phyloP scores from a whole-genome alignment of 2,329 filamentous ascomycete species.

The Xylaria sp. region DNA sequence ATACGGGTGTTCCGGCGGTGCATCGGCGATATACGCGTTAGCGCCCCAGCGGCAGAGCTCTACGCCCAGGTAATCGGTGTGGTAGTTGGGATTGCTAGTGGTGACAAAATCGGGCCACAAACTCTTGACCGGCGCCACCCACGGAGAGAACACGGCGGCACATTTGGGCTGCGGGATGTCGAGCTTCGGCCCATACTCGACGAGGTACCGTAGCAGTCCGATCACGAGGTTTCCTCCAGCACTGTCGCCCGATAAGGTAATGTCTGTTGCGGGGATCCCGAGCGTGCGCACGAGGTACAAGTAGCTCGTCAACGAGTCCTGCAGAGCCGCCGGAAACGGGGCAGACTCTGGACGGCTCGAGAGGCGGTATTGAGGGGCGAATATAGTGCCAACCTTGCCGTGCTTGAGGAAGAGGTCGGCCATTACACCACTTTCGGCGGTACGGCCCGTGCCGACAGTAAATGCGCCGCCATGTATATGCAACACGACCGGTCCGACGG shows the following conservation, averaged over 20 bases:
- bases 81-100: slow-evolving; percentile 29
- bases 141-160: slow-evolving; percentile 44
- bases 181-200: slow-evolving; percentile 44
- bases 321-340: slow-evolving; percentile 56
- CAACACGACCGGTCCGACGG: slow-evolving; percentile 28
- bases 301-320: slow-evolving; percentile 55
- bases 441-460: slow-evolving; percentile 34
- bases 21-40: slow-evolving; percentile 40
- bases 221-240: slow-evolving; percentile 55
- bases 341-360: slow-evolving; percentile 45
- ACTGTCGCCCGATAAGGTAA: slow-evolving; percentile 55
- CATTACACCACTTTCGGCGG: slow-evolving; percentile 3
- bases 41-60: slow-evolving; percentile 51
- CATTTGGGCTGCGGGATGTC: slow-evolving; percentile 35
- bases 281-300: slow-evolving; percentile 47
- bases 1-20: slow-evolving; percentile 43
- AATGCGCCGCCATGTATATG: slow-evolving; percentile 41
- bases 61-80: slow-evolving; percentile 48
- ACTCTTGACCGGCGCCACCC: slow-evolving; percentile 33
- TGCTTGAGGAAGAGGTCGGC: slow-evolving; percentile 43
- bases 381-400: slow-evolving; percentile 46
- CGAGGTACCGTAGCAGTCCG: slow-evolving; percentile 52
- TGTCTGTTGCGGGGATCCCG: slow-evolving; percentile 46
- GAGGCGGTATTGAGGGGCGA: slow-evolving; percentile 55
- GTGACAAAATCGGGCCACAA: slow-evolving; percentile 23